Evolutionary conservation across 2,329 filamentous ascomycete genomes (phyloP), one percentile per base, ranked within the genome.

Genomic region (Zarea fungicola): DNA sequence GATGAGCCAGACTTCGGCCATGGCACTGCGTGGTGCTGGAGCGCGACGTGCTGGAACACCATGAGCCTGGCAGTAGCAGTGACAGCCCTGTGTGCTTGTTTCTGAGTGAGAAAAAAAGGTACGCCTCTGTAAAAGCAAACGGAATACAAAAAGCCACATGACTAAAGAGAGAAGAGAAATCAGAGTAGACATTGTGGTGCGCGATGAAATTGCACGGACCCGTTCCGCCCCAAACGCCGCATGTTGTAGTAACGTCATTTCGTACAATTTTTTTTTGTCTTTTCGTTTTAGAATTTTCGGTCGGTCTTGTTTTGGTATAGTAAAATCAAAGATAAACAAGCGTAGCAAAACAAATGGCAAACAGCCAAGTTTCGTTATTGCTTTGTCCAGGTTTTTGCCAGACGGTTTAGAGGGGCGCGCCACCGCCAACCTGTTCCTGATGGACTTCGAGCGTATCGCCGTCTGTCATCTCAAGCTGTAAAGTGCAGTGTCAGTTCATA

Each of bases 391-490:
- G 14, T 29, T 34, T 34, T n/a, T n/a, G 13, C n/a, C 23, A 18
- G 23, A 16, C 6, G 5, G 35, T 26, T 34, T 42, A 37, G 25
- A 42, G 16, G 39, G 18, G n/a, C 9, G 16, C 32, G 23, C 46
- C n/a, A n/a, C n/a, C 92, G 52, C 93, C 93, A 54, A 97, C 93
- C 73, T 99, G 93, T 68, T 99, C 93, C 68, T 97, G 93, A 67
- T 97, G 92, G 22, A 99, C 93, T 65, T 99, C 93, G 22, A 99
- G 83, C 1, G 89, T 95, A 63, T 99, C 93, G 29, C 93, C 92
- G 59, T 99, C 93, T 56, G 83, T 76, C 93, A 99, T 99, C 54
- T 97, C 93, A 48, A 97, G 85, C 93, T 97, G 60, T 9, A 28
- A n/a, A 32, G 37, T 16, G 26, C 18, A 21, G 11, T 11, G 25